Conservation (phyloP, 2,329 filamentous ascomycete species). For the Zarea fungicola region DNA sequence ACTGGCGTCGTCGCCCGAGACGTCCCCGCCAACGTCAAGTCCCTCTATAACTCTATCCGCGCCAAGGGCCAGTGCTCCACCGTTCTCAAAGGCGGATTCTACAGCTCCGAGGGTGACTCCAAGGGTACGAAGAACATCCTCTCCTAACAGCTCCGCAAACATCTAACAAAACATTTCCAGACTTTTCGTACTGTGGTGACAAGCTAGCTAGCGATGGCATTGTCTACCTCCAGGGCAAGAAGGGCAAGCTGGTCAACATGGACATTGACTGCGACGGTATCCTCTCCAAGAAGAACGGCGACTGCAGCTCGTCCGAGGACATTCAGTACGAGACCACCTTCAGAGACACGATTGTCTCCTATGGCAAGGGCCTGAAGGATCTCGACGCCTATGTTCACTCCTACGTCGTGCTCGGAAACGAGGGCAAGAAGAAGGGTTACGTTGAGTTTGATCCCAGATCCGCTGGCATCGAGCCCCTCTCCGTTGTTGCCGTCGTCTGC, state of each 20-base stretch:
- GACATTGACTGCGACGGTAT: slow-evolving; percentile 38
- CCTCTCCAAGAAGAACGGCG: slow-evolving; percentile 34
- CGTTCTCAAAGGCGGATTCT: background rate
- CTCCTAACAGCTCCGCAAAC: background rate
- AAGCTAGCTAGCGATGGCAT: slow-evolving; percentile 26
- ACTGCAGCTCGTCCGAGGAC: background rate
- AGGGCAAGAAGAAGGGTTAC: slow-evolving; percentile 27
- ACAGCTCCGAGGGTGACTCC: background rate
- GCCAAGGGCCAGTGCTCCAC: background rate
- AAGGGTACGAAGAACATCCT: background rate
- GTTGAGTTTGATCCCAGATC: slow-evolving; percentile 35
- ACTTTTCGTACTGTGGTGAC: slow-evolving; percentile 35
- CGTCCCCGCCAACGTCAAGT: background rate
- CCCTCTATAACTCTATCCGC: background rate
- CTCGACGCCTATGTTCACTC: slow-evolving; percentile 47
- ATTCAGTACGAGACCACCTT: background rate
- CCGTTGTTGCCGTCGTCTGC: slow-evolving; percentile 52
- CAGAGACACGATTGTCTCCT: background rate
- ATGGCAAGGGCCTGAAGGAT: slow-evolving; percentile 28
- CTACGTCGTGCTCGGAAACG: slow-evolving; percentile 51
- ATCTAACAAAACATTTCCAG: background rate
- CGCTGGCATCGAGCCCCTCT: slow-evolving; percentile 43
- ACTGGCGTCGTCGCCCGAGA: background rate
- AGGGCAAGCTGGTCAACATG: slow-evolving; percentile 38
- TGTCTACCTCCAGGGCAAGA: slow-evolving; percentile 36